Percentiles rank a stretch among this genome's conserved stretches.
These are phyloP conservation scores for Carex myosuroides DNA, from an alignment of 176 grass and related monocot genomes.

Conservation along the genomic window DNA sequence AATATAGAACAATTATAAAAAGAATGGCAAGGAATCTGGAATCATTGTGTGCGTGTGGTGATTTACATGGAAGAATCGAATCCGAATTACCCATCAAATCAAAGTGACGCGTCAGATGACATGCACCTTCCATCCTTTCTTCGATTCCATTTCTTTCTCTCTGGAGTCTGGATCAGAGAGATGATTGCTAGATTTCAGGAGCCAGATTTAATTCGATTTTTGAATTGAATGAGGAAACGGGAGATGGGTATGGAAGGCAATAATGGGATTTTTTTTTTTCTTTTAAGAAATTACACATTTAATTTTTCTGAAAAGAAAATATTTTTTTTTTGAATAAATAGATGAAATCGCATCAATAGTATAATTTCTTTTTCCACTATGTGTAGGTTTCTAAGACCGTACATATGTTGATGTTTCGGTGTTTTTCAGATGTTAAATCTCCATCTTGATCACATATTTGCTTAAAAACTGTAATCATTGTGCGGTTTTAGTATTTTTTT, in stretches of 20 bases:
- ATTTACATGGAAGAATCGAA: neutral
- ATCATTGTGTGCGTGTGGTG: neutral
- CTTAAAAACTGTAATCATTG: too few relatives aligned
- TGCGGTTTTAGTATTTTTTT: too few relatives aligned
- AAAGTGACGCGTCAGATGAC: neutral
- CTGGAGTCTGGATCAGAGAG: neutral
- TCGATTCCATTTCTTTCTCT: neutral
- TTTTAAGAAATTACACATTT: too few relatives aligned
- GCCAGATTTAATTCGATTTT: neutral
- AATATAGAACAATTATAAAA: neutral
- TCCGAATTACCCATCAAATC: neutral
- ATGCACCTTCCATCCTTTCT: neutral
- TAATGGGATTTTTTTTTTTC: too few relatives aligned
- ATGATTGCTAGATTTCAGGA: slow-evolving; percentile 15
- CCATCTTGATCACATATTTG: too few relatives aligned
- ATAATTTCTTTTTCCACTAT: too few relatives aligned
- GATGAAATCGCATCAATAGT: too few relatives aligned
- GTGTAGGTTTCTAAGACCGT: too few relatives aligned
- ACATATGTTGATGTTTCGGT: too few relatives aligned
- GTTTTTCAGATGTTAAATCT: too few relatives aligned
- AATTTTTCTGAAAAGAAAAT: too few relatives aligned
- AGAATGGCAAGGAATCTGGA: neutral
- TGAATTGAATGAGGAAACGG: neutral
- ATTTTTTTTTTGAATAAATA: too few relatives aligned
- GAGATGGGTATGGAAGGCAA: neutral